Base-by-base conservation (phyloP, 495 filamentous ascomycete species). In the Penicillium maclennaniae region DNA sequence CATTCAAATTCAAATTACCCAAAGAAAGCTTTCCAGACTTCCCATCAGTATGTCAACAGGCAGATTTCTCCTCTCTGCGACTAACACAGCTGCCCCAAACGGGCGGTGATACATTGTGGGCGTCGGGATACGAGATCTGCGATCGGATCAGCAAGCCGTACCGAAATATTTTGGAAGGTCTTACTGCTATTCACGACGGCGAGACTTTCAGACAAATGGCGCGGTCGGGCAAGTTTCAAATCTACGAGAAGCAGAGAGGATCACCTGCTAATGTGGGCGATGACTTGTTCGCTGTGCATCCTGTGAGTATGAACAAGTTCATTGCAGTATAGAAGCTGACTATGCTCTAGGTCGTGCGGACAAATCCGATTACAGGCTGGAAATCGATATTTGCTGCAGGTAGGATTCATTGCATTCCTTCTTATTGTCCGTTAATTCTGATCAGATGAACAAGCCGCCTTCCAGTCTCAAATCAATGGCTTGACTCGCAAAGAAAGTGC, bases 321-420 rank as follows among this genome's bases (percentile, higher is more conserved):
- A 45, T 15, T 1, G 7, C 43, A 10, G 9, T 45, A 7, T n/a
- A 7, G 43, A 28, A 8, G 28, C 43, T 45, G 2, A 45, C 12
- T 17, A 2, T n/a, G 7, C 1, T 36, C 10, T 25, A 57, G 54
- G 56, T 88, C 12, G 70, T 89, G 15, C 80, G 87, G 25, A 89
- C 87, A 21, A 87, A 90, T 65, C 86, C 87, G 0, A 81, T 89
- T 2, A 89, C 87, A 0, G 87, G 87, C 14, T 90, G 87, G 87
- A 88, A 87, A 69, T 73, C 65, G n/a, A 69, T 92, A n/a, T 91
- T 86, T 58, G 77, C 78, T 0, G 73, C 83, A 16, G 84, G 63
- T 66, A 46, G 37, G 46, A 40, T 16, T 10, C 7, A 3, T 7
- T 3, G 3, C 15, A 2, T 12, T 14, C 26, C 16, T 16, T 15